These are phyloP conservation scores for Rhodosporidiobolus sp. DNA, from an alignment of 768 basidiomycete genomes.

Conservation along the genomic window DNA sequence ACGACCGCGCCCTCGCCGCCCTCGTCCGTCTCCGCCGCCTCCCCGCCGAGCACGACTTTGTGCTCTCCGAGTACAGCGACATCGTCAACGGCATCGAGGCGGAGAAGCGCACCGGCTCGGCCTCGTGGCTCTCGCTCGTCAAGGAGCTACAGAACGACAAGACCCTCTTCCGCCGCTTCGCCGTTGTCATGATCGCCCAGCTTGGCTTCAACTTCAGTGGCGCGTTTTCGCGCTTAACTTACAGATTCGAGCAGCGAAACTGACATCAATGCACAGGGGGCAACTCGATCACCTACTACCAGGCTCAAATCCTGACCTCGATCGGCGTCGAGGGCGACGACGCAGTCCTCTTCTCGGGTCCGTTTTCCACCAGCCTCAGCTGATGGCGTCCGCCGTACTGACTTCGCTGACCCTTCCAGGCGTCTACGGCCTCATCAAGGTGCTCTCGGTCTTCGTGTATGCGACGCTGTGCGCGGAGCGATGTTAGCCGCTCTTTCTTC, in stretches of 20 bases:
- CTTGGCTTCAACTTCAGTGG: neutral
- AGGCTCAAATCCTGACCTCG: constrained; percentile 18
- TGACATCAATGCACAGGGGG: neutral
- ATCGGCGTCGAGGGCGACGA: constrained; percentile 23
- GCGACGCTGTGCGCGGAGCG: constrained; percentile 15
- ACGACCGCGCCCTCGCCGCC: constrained; percentile 51
- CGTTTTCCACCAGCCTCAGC: no score
- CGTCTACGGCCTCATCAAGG: constrained; percentile 33
- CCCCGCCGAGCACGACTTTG: neutral
- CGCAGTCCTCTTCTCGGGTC: constrained; percentile 24
- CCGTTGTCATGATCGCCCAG: neutral
- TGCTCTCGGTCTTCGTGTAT: constrained; percentile 20
- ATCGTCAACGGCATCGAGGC: neutral
- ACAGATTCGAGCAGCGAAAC: neutral
- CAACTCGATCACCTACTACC: constrained; percentile 34
- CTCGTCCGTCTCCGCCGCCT: neutral
- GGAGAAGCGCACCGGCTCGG: neutral
- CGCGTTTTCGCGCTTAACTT: neutral
- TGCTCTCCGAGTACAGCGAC: neutral
- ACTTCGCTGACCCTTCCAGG: no score
- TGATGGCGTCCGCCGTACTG: no score
- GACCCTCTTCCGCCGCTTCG: neutral
- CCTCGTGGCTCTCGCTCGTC: neutral
- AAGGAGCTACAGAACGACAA: neutral
- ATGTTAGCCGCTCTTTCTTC: neutral